Percentiles rank a stretch among this genome's conserved stretches.
Conservation (phyloP, 768 basidiomycete genomes). For the Lactarius hengduanensis region DNA sequence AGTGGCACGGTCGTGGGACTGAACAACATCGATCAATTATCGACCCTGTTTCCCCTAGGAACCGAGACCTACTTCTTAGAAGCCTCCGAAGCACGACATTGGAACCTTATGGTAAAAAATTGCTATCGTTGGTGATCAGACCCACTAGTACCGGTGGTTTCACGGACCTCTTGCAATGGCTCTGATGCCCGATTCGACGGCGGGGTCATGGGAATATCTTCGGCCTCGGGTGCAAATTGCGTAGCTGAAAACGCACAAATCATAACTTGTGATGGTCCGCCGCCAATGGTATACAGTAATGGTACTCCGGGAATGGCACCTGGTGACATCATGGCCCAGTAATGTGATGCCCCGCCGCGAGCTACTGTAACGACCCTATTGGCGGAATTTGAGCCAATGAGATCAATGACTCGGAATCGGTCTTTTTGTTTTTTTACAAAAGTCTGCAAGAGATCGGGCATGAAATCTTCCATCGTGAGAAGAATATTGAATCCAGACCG, state of each 20-base stretch:
- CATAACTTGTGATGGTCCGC: conserved; percentile 45
- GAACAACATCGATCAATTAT: no score
- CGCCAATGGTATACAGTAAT: neutral
- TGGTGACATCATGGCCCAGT: no score
- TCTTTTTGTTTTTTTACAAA: no score
- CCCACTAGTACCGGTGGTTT: neutral
- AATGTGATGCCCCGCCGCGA: neutral
- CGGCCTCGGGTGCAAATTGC: conserved; percentile 52
- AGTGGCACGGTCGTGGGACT: no score
- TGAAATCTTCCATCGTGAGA: no score
- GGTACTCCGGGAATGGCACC: neutral
- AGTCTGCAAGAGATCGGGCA: no score
- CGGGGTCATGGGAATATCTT: conserved; percentile 52
- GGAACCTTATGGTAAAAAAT: conserved; percentile 41
- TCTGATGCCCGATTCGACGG: conserved; percentile 34
- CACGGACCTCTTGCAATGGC: neutral
- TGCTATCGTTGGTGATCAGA: conserved; percentile 31
- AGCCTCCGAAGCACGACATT: conserved; percentile 30
- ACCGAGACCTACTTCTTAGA: conserved; percentile 5
- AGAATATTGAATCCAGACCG: no score
- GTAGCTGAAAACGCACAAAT: conserved; percentile 54
- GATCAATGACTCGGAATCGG: no score
- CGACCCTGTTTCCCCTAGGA: no score
- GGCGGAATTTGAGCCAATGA: conserved; percentile 51
- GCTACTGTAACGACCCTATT: conserved; percentile 32